Percentiles rank a stretch among this genome's conserved stretches.
Conservation (phyloP, 768 basidiomycete species). For the Boletus barrowsii region DNA sequence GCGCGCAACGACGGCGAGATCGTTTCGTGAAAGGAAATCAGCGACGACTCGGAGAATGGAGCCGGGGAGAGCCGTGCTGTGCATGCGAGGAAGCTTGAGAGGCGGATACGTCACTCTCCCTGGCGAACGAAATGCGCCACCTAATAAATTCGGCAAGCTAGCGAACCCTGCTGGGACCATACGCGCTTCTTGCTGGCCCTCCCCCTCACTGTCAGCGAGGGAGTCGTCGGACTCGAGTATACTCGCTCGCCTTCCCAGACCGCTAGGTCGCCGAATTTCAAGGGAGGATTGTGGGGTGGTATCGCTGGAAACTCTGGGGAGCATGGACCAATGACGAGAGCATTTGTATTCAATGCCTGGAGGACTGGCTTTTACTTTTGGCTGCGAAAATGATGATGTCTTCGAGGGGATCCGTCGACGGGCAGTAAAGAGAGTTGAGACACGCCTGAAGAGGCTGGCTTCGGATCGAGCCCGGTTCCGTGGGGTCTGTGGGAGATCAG, state of each 20-base stretch:
- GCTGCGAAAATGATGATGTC: slow-evolving; percentile 2
- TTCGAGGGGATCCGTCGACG: slow-evolving; percentile 25
- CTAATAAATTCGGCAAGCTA: slow-evolving; percentile 21
- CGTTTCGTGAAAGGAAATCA: slow-evolving; percentile 15
- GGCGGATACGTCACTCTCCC: background rate
- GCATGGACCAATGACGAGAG: slow-evolving; percentile 6
- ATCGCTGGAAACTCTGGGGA: slow-evolving; percentile 24
- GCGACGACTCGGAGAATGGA: slow-evolving; percentile 21
- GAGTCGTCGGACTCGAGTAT: slow-evolving; percentile 19
- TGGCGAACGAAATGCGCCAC: slow-evolving; percentile 10
- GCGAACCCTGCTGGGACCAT: slow-evolving; percentile 1
- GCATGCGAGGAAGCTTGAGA: background rate
- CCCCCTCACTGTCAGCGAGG: slow-evolving; percentile 5
- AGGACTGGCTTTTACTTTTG: background rate
- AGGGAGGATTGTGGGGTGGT: slow-evolving; percentile 25
- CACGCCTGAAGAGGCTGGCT: slow-evolving; percentile 26
- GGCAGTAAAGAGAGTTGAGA: slow-evolving; percentile 25
- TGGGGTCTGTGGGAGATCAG: slow-evolving; percentile 4
- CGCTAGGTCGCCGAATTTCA: slow-evolving; percentile 32
- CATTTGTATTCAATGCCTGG: slow-evolving; percentile 17
- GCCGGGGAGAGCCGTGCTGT: slow-evolving; percentile 12
- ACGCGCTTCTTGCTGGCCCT: background rate
- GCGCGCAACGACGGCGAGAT: slow-evolving; percentile 22
- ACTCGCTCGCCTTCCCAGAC: slow-evolving; percentile 31
- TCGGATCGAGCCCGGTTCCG: slow-evolving; percentile 26